Evolutionary conservation across 1,139 yeast species (phyloP), one percentile per base, ranked within the genome.

Genomic region (Debaryomyces subglobosus): DNA sequence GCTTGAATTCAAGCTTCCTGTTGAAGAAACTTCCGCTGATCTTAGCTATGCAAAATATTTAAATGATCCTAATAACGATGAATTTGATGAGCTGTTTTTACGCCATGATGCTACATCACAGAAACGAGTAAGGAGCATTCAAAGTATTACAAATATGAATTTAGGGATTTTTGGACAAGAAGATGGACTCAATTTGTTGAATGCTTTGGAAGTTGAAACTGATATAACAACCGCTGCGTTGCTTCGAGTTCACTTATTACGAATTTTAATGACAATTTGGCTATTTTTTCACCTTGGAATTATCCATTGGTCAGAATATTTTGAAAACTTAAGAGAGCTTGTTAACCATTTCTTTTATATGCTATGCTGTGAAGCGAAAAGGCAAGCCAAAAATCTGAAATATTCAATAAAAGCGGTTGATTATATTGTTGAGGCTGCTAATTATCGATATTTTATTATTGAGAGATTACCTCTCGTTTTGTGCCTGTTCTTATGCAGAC

Each of bases 221-320:
- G 51, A 47, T 13, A 45, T 56, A n/a, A 48, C 55, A 8, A 65
- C 70, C 7, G 48, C 47, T n/a, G 58, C 55, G 18, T 27, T 65
- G 2, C 51, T 65, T 24, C 53, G 51, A 37, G 54, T 55, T 15
- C 70, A 66, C 50, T 12, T 64, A 1, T 47, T 46, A 15, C 51
- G 64, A 30, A 47, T 65, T 10, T 15, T 53, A 10, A 51, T 63
- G 38, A 44, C 55, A 16, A 9, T 46, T 10, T 30, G 37, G 39
- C 16, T 47, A 5, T 45, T 37, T 15, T 10, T 46, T 4, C 34
- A 35, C 12, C 27, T 49, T 42, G 45, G 42, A 15, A 12, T 39
- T 10, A 30, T 48, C 44, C 36, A 16, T 18, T 15, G 38, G 29
- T 4, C 21, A 16, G 43, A 44, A 2, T 13, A 29, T 9, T 13